Percentiles rank a stretch among this genome's conserved stretches.
These are phyloP conservation scores for Paramecium bursaria DNA, from an alignment of 73 alveolate species.

Conservation along the genomic window DNA sequence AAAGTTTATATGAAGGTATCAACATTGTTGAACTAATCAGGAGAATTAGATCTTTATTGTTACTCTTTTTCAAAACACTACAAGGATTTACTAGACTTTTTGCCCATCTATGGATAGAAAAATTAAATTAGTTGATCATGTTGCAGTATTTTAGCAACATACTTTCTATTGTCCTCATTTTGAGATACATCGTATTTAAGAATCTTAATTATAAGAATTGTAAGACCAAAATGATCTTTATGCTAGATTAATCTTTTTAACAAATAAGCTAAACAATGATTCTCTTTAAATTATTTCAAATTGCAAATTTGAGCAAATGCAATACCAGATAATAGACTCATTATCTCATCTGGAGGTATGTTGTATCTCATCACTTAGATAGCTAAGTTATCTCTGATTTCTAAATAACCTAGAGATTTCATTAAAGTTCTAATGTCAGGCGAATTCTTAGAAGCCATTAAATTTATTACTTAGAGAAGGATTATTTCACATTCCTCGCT, in stretches of 20 bases:
- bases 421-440: constrained; percentile 41
- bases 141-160: constrained; percentile 24
- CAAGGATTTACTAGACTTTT: constrained; percentile 33
- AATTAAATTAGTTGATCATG: constrained; percentile 26
- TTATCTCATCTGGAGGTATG: constrained; percentile 36
- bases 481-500: constrained; percentile 40
- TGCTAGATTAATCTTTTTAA: constrained; percentile 34
- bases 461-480: constrained; percentile 17
- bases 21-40: constrained; percentile 29
- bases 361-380: constrained; percentile 16
- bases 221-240: constrained; percentile 39
- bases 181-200: constrained; percentile 47
- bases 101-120: constrained; percentile 32
- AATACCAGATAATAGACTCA: constrained; percentile 45
- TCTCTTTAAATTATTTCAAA: constrained; percentile 29
- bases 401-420: background rate
- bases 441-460: constrained; percentile 56
- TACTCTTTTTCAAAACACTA: constrained; percentile 51
- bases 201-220: constrained; percentile 28
- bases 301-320: constrained; percentile 48
- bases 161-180: constrained; percentile 42
- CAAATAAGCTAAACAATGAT: constrained; percentile 50
- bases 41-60: constrained; percentile 50
- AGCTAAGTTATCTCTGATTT: constrained; percentile 39
- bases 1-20: constrained; percentile 8